Evolutionary conservation across 306 rosid species (phyloP).

Genomic region (Acacia melanoxylon): DNA sequence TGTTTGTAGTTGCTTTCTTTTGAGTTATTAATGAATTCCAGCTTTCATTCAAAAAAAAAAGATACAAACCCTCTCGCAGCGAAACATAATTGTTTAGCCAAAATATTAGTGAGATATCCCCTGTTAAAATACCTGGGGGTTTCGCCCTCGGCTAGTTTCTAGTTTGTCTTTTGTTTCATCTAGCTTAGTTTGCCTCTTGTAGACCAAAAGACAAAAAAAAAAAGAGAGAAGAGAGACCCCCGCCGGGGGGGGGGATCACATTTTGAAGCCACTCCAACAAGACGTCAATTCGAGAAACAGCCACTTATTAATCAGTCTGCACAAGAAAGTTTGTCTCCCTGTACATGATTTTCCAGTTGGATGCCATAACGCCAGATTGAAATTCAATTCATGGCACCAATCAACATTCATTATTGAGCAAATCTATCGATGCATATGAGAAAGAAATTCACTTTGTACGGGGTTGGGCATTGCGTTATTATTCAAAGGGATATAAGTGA

Average conservation of each 20-base stretch:
- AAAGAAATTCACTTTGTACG: conserved; percentile 9
- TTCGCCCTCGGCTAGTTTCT: too few species aligned
- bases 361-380: neutral
- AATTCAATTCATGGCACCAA: conserved; percentile 5
- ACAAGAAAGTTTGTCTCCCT: neutral
- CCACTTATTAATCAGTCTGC: neutral
- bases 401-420: conserved; percentile 3
- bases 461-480: conserved; percentile 31
- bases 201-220: too few species aligned
- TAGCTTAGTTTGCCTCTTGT: too few species aligned
- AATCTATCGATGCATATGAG: neutral
- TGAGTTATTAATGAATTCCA: too few species aligned
- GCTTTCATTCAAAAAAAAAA: too few species aligned
- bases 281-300: neutral
- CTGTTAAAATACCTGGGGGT: neutral
- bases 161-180: too few species aligned
- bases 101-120: neutral
- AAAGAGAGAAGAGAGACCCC: neutral
- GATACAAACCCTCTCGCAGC: neutral
- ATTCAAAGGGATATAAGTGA: neutral
- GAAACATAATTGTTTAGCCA: neutral
- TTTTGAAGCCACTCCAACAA: neutral
- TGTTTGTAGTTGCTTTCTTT: too few species aligned
- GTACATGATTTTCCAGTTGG: neutral
- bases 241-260: neutral